Conservation (phyloP, 2,329 filamentous ascomycete species). For the Pseudogymnoascus sp. region DNA sequence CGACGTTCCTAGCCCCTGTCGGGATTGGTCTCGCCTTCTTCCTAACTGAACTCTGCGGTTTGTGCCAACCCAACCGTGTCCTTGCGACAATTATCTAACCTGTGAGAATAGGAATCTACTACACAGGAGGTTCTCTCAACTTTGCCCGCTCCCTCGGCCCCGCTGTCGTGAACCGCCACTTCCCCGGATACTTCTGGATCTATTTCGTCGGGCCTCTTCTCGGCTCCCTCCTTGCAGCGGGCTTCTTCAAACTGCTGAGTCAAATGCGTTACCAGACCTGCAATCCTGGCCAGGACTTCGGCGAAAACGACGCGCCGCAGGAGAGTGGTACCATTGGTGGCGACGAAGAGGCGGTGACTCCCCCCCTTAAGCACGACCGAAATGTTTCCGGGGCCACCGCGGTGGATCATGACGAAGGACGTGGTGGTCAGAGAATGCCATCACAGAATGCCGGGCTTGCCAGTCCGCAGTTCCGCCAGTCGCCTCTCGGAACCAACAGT, state of each 20-base stretch:
- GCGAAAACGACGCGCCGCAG: background rate
- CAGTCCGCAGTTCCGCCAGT: background rate
- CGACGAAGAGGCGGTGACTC: background rate
- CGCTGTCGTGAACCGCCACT: constrained; percentile 36
- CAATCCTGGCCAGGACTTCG: constrained; percentile 41
- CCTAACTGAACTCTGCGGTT: constrained; percentile 36
- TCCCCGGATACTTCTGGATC: constrained; percentile 41
- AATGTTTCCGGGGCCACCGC: constrained; percentile 6
- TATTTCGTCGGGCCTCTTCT: constrained; percentile 45
- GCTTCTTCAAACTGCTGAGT: constrained; percentile 44
- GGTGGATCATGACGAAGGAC: background rate
- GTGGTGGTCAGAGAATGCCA: background rate
- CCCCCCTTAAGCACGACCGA: background rate
- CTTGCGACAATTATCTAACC: background rate
- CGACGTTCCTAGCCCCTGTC: constrained; percentile 41
- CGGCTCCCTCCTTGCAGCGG: constrained; percentile 42
- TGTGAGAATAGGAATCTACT: constrained; percentile 34
- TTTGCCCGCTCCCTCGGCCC: constrained; percentile 41
- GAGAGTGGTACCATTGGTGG: background rate
- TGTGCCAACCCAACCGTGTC: constrained; percentile 13
- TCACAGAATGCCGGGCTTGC: background rate
- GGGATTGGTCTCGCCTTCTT: constrained; percentile 42
- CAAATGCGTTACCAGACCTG: constrained; percentile 43
- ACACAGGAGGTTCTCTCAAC: constrained; percentile 42
- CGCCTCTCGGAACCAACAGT: background rate